Conservation (phyloP, 2,329 filamentous ascomycete genomes). For the Epichloe gansuensis region DNA sequence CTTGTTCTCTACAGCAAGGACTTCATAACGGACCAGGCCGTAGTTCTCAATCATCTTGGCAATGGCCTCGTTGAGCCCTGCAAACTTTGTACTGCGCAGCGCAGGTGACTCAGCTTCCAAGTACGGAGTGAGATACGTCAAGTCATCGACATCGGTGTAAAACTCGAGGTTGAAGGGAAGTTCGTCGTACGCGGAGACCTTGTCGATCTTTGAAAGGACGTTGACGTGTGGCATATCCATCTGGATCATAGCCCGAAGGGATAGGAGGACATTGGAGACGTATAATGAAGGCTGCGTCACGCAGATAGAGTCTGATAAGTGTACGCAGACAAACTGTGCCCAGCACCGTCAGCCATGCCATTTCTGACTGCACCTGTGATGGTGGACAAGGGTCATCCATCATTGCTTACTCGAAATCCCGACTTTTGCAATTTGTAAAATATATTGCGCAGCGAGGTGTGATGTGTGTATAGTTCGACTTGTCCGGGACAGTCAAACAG, state of each 20-base stretch:
- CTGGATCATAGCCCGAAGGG: constrained; percentile 91
- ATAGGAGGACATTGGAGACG: constrained; percentile 85
- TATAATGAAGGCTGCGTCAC: constrained; percentile 89
- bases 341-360: constrained; percentile 9
- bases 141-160: constrained; percentile 94
- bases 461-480: constrained; percentile 94
- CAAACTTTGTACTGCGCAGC: constrained; percentile 62
- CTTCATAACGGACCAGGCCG: constrained; percentile 81
- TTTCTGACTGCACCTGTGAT: background rate
- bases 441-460: constrained; percentile 81
- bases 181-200: constrained; percentile 70
- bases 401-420: constrained; percentile 62
- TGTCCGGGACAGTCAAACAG: constrained; percentile 95
- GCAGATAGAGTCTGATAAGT: constrained; percentile 89
- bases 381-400: background rate
- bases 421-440: constrained; percentile 84
- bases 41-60: constrained; percentile 82
- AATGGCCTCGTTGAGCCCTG: constrained; percentile 74
- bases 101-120: constrained; percentile 68
- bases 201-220: constrained; percentile 95
- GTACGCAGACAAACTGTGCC: constrained; percentile 73
- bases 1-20: constrained; percentile 91
- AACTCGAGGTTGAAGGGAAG: constrained; percentile 93
- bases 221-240: constrained; percentile 96
- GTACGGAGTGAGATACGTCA: constrained; percentile 69